Conservation (phyloP, 2,329 filamentous ascomycete genomes). For the Geoglossum cookeanum region DNA sequence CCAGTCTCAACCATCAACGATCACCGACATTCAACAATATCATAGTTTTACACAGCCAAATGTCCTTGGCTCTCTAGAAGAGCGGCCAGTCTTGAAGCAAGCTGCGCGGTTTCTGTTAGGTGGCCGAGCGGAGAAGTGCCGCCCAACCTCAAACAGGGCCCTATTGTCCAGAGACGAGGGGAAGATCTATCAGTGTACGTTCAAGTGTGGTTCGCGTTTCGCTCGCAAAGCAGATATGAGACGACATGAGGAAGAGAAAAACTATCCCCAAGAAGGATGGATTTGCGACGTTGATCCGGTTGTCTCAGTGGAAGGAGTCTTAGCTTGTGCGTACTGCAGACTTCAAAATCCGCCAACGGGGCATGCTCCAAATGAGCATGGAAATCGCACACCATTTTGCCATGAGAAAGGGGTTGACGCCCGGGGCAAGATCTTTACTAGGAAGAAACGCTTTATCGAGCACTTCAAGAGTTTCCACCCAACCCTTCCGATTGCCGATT, state of each 20-base stretch:
- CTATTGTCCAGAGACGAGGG: slow-evolving; percentile 16
- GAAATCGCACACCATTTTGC: background rate
- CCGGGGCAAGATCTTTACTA: slow-evolving; percentile 18
- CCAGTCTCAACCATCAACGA: background rate
- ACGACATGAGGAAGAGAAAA: slow-evolving; percentile 20
- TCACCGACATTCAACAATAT: too few species aligned
- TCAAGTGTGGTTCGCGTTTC: slow-evolving; percentile 21
- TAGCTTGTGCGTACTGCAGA: background rate
- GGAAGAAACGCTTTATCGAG: slow-evolving; percentile 19
- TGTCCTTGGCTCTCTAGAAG: background rate
- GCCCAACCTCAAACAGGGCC: slow-evolving; percentile 15
- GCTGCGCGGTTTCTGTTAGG: background rate
- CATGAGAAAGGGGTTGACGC: background rate
- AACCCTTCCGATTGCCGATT: slow-evolving; percentile 13
- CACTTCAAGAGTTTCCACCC: slow-evolving; percentile 22
- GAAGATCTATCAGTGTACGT: slow-evolving; percentile 21
- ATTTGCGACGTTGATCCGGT: slow-evolving; percentile 14
- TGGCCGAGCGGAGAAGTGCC: background rate
- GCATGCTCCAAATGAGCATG: background rate
- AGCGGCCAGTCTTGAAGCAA: background rate
- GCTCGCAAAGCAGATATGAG: slow-evolving; percentile 22
- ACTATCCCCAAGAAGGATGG: slow-evolving; percentile 19
- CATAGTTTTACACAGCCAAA: too few species aligned
- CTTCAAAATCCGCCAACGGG: background rate
- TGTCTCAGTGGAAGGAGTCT: slow-evolving; percentile 14